Base-by-base conservation (phyloP, 495 filamentous ascomycete genomes). In the Penicillium maclennaniae region DNA sequence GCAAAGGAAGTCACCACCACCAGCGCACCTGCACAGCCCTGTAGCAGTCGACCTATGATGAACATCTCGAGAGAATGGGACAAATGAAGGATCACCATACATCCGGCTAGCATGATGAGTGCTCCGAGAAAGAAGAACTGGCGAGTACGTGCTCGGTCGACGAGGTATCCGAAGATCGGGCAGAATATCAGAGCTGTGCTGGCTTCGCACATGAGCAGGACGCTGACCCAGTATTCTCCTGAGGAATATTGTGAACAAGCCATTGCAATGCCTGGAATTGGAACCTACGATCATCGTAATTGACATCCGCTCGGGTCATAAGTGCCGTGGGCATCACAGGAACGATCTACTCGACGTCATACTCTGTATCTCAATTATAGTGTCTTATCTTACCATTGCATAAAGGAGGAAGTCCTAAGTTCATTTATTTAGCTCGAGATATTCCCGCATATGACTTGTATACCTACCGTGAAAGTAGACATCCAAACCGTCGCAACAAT, bases 1-100 rank as follows among this genome's bases (percentile, higher is more conserved):
- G 84, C 81, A 20, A 87, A 65, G 1, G 83, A 82, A 17, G 84
- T 76, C 0, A 84, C 84, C 74, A 82, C 84, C 0, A 88, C 84
- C 38, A 84, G 72, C 3, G 83, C 84, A 5, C 75, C 79, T 54
- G 81, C 82, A 5, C 79, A 65, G 6, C 85, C 84, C 62, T 89
- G 83, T 17, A 87, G 60, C 7, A 87, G 51, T 20, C 86, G 69
- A 8, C 83, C 84, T 7, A 82, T 17, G 6, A 79, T 65, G 19
- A 34, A 34, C 8, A 34, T 12, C 4, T 34, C 31, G 3, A 34
- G 8, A 2, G 31, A 34, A 34, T 34, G 66, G 0, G 83, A 81
- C 6, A 79, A 27, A 6, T 76, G 79, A 1, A 88, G 69, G 46
- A 88, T 63, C 0, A 80, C 58, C 43, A 86, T 88, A 1, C 79